Evolutionary conservation across 192 early-diverging fungal species (phyloP).

Genomic region (Umbelopsis isabellina): DNA sequence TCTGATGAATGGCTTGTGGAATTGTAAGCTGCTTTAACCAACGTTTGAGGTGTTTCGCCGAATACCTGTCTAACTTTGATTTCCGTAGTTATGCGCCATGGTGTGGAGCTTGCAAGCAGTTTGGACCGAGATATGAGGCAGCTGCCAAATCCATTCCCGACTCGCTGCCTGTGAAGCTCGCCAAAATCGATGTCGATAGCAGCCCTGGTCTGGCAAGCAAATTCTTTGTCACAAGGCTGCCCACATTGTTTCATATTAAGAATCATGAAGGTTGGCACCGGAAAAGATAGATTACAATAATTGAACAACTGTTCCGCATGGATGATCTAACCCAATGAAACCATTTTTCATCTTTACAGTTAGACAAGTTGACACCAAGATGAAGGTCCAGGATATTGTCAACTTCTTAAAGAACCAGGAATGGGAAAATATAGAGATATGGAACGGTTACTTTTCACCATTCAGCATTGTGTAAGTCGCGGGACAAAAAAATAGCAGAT

Average conservation of each 20-base stretch:
- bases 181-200: slow-evolving; percentile 31
- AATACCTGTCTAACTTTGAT: neutral
- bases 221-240: slow-evolving; percentile 39
- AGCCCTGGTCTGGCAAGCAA: slow-evolving; percentile 37
- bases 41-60: neutral
- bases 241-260: slow-evolving; percentile 40
- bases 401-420: slow-evolving; percentile 2
- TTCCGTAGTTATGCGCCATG: slow-evolving; percentile 33
- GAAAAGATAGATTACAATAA: neutral
- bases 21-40: slow-evolving; percentile 24
- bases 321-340: neutral
- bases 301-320: neutral
- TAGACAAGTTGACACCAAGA: slow-evolving; percentile 16
- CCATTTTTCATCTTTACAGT: neutral
- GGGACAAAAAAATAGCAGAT: too few species aligned
- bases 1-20: slow-evolving; percentile 33
- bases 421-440: neutral
- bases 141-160: neutral
- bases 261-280: slow-evolving; percentile 32
- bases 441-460: slow-evolving; percentile 9
- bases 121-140: slow-evolving; percentile 25
- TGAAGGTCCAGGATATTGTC: slow-evolving; percentile 6
- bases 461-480: slow-evolving; percentile 21
- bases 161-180: slow-evolving; percentile 17
- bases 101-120: slow-evolving; percentile 36